A percentile compares a stretch with the other conserved stretches of the same genome.
Evolutionary conservation across 1,139 yeast species (phyloP).

Genomic region (Debaryomyces subglobosus): DNA sequence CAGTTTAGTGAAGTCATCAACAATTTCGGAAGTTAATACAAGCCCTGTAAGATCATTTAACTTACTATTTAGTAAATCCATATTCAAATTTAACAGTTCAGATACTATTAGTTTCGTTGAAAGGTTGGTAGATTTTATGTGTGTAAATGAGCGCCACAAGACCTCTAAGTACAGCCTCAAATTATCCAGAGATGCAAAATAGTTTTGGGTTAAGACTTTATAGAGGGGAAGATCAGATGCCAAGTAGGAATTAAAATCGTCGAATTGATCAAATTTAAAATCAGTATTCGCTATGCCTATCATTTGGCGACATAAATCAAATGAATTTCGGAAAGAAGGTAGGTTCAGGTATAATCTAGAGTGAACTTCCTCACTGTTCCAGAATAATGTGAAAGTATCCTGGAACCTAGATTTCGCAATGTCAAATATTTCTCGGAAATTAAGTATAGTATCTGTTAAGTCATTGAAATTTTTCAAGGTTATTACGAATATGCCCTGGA

Average conservation of each 20-base stretch:
- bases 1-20: constrained; percentile 29
- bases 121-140: constrained; percentile 18
- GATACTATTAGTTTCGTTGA: constrained; percentile 22
- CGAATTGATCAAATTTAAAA: not conserved
- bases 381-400: constrained; percentile 14
- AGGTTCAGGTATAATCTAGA: not conserved
- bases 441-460: constrained; percentile 9
- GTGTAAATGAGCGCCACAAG: constrained; percentile 32
- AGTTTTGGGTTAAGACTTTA: constrained; percentile 7
- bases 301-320: not conserved
- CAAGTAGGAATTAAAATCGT: not conserved
- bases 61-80: constrained; percentile 19
- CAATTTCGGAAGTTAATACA: constrained; percentile 20
- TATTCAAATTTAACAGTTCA: constrained; percentile 20
- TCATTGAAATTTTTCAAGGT: constrained; percentile 19
- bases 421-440: constrained; percentile 14
- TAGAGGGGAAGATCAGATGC: not conserved
- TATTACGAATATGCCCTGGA: constrained; percentile 29
- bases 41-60: constrained; percentile 22
- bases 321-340: not conserved
- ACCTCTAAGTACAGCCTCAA: constrained; percentile 29
- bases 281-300: not conserved
- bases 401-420: constrained; percentile 12
- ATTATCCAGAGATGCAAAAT: constrained; percentile 36
- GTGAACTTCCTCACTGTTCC: not conserved